phyloP scores from a whole-genome alignment of 495 filamentous ascomycete species.

The Penicillium coprophilum region DNA sequence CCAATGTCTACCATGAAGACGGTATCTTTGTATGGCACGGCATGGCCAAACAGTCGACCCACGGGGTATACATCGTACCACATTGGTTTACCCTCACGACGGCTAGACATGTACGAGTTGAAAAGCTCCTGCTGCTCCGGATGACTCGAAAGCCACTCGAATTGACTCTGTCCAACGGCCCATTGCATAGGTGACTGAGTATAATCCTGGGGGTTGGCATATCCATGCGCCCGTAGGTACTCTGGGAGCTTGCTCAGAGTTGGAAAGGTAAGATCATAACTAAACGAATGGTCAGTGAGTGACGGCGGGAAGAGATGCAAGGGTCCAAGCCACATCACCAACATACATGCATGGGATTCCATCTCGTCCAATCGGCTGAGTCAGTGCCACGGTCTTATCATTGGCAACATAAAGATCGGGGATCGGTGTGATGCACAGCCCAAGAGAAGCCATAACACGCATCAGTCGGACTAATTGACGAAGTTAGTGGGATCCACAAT shows the following conservation, averaged over 20 bases:
- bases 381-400: constrained; percentile 35
- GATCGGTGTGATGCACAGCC: constrained; percentile 28
- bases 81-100: constrained; percentile 32
- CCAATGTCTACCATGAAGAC: constrained; percentile 45
- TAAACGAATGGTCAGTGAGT: constrained; percentile 3
- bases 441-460: constrained; percentile 38
- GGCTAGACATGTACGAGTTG: constrained; percentile 45
- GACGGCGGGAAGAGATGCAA: background rate
- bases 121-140: constrained; percentile 34
- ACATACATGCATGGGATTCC: constrained; percentile 44
- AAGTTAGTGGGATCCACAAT: constrained; percentile 5
- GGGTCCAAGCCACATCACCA: background rate
- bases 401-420: constrained; percentile 33
- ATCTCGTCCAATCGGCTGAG: constrained; percentile 38
- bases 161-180: constrained; percentile 43
- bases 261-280: constrained; percentile 42
- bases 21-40: constrained; percentile 25
- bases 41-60: constrained; percentile 22
- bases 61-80: constrained; percentile 45
- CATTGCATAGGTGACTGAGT: constrained; percentile 38
- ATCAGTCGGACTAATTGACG: constrained; percentile 36
- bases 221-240: constrained; percentile 33
- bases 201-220: constrained; percentile 37
- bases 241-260: constrained; percentile 36
- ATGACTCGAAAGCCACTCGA: constrained; percentile 39